phyloP scores from a whole-genome alignment of 148 eudicot species.

The Rhododendron simsii region DNA sequence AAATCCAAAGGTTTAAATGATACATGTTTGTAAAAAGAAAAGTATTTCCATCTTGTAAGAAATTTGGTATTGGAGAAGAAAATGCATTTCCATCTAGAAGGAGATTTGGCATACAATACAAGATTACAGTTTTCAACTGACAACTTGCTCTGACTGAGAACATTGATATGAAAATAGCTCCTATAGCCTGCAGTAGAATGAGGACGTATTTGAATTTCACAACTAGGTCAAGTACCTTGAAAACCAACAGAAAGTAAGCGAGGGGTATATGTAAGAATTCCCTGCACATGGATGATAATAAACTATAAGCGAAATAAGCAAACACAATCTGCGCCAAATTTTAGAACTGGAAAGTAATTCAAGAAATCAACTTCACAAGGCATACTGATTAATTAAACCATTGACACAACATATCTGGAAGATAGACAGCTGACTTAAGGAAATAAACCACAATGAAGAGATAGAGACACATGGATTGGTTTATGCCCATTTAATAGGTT shows the following conservation, averaged over 20 bases:
- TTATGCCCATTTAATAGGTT: neutral
- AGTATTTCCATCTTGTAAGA: neutral
- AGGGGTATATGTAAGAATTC: constrained; percentile 82
- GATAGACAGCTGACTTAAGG: neutral
- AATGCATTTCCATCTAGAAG: neutral
- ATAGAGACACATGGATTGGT: neutral
- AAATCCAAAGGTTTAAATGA: neutral
- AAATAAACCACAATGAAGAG: neutral
- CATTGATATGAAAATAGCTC: neutral
- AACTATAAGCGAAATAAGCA: constrained; percentile 7
- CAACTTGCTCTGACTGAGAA: neutral
- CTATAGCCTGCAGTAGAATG: neutral
- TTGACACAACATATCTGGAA: neutral
- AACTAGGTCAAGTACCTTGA: constrained; percentile 48
- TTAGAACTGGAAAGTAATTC: neutral
- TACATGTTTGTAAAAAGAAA: constrained; percentile 10
- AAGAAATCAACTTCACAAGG: neutral
- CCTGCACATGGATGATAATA: constrained; percentile 44
- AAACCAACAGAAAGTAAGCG: constrained; percentile 66
- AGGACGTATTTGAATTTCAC: neutral
- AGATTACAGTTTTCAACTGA: neutral
- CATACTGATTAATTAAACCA: neutral
- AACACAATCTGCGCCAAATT: neutral
- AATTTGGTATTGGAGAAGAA: neutral
- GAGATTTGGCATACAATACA: neutral